Evolutionary conservation across 805 yeast species (phyloP), one percentile per base, ranked within the genome.

Genomic region (Yamadazyma ubonensis): DNA sequence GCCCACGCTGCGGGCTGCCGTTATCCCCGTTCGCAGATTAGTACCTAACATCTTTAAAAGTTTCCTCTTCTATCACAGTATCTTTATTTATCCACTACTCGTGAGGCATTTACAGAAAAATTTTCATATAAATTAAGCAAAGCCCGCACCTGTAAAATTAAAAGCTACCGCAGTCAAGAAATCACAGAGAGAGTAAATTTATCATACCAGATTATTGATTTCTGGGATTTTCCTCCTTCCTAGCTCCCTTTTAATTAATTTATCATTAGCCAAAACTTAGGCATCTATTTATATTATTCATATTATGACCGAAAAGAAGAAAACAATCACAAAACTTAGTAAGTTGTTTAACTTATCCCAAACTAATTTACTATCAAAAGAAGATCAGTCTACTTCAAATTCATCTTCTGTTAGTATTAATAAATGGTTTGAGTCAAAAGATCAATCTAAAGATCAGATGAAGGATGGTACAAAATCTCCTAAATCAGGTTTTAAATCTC

Each of bases 271-370:
- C n/a, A n/a, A n/a, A n/a, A n/a, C 7, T 23, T 10, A 23, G 26
- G 12, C 26, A 23, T 23, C 8, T 10, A 10, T 12, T 23, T 23
- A 23, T 23, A 4, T 3, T 12, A 3, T 23, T 10, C n/a, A 23
- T 23, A 20, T 22, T 25, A 40, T 45, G 44, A 28, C 49, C 15
- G 44, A 42, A 18, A 46, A 52, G 27, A 50, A 49, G 18, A 50
- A 46, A 27, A 48, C 54, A 18, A 42, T 51, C 19, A 44, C 43
- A 22, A 54, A 50, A 36, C 31, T 53, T 25, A 53, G 57, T 28
- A 54, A 53, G 37, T 48, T 54, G 23, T 54, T 54, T 42, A 54
- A 52, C 26, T 51, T 53, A 8, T 49, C 49, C 32, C 42, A 45
- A 11, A 45, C 51, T 11, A 50, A 49, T 39, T 27, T 45, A 10